Percentiles rank a stretch among this genome's conserved stretches.
Conservation (phyloP, 75 land plant genomes). For the Chamaecyparis obtusa region DNA sequence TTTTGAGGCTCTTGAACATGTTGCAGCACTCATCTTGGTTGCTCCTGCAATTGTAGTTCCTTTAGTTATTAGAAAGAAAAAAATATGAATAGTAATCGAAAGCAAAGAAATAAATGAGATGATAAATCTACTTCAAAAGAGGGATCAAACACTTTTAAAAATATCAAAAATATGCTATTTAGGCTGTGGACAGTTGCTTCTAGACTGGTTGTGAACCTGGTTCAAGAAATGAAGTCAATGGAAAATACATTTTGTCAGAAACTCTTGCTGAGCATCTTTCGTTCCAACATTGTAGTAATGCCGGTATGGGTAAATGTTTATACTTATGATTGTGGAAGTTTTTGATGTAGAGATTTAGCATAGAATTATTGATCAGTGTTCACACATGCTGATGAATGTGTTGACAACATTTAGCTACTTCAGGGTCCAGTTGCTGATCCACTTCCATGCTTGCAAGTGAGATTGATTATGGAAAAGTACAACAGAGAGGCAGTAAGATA, state of each 20-base stretch:
- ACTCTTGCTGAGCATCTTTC: slow-evolving; percentile 42
- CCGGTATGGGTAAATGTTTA: slow-evolving; percentile 42
- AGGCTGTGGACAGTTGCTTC: neutral
- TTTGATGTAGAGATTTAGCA: neutral
- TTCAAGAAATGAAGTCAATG: slow-evolving; percentile 8
- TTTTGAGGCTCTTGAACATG: slow-evolving; percentile 83
- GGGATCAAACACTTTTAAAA: neutral
- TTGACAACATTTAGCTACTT: neutral
- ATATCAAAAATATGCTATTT: neutral
- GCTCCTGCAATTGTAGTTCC: slow-evolving; percentile 93
- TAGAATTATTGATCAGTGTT: neutral
- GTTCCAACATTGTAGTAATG: slow-evolving; percentile 52
- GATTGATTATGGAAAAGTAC: slow-evolving; percentile 70
- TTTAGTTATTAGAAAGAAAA: slow-evolving; percentile 14
- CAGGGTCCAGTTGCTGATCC: neutral
- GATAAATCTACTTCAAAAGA: neutral
- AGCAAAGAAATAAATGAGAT: neutral
- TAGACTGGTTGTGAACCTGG: slow-evolving; percentile 1
- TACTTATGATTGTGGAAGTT: neutral
- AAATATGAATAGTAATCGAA: slow-evolving; percentile 13
- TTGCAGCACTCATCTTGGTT: slow-evolving; percentile 86
- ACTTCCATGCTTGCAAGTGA: slow-evolving; percentile 42
- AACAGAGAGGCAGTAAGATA: slow-evolving; percentile 53
- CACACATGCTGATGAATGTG: neutral
- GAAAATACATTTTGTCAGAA: slow-evolving; percentile 29